Percentiles rank a stretch among this genome's conserved stretches.
Evolutionary conservation across 495 filamentous ascomycete genomes (phyloP).

Genomic region (Penicillium paradoxum): DNA sequence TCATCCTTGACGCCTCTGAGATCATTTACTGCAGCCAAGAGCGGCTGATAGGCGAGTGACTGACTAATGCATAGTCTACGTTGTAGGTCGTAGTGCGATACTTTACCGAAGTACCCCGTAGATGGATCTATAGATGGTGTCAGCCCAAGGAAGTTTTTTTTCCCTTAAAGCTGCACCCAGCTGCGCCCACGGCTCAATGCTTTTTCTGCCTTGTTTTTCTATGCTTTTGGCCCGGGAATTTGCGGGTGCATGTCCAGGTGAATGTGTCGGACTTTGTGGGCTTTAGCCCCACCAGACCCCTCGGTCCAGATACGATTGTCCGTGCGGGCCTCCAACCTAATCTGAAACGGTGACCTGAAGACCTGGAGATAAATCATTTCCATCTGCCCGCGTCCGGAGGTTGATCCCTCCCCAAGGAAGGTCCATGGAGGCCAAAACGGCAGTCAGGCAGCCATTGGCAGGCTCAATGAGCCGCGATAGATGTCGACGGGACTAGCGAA

Average conservation of each 20-base stretch:
- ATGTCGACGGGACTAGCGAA: conserved; percentile 14
- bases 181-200: neutral
- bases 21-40: conserved; percentile 11
- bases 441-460: neutral
- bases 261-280: neutral
- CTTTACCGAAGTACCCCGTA: neutral
- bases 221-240: neutral
- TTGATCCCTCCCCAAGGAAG: neutral
- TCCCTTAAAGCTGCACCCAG: neutral
- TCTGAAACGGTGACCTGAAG: conserved; percentile 5
- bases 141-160: neutral
- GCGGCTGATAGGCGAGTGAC: neutral
- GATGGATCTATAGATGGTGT: neutral
- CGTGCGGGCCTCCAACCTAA: conserved; percentile 12
- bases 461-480: neutral
- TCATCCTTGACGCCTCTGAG: conserved; percentile 4
- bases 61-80: neutral
- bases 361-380: conserved; percentile 1
- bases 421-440: neutral
- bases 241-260: no score
- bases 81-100: neutral
- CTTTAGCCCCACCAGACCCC: conserved; percentile 1
- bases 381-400: neutral
- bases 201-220: neutral
- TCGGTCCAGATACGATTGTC: conserved; percentile 5